phyloP scores from a whole-genome alignment of 148 eudicot species.

The Agrostemma githago region DNA sequence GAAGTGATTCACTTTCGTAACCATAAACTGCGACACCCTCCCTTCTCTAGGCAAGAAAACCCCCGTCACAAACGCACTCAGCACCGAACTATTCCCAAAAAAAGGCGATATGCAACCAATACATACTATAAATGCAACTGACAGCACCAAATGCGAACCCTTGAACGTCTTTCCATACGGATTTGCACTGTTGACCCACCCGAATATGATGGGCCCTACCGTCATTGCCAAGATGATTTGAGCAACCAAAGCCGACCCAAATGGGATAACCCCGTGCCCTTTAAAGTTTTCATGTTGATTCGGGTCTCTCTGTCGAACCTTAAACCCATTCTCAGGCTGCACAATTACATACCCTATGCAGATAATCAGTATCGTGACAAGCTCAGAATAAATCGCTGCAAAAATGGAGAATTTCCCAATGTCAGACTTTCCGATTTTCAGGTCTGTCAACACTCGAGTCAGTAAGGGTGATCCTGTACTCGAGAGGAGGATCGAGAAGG shows the following conservation, averaged over 20 bases:
- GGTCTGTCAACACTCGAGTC: constrained; percentile 69
- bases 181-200: constrained; percentile 70
- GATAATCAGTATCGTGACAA: constrained; percentile 47
- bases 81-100: constrained; percentile 43
- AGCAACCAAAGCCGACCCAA: constrained; percentile 29
- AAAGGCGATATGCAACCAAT: constrained; percentile 52
- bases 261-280: constrained; percentile 9
- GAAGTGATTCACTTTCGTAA: constrained; percentile 61
- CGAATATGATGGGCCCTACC: constrained; percentile 50
- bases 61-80: constrained; percentile 81
- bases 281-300: constrained; percentile 17
- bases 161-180: constrained; percentile 85
- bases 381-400: constrained; percentile 63
- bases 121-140: constrained; percentile 52
- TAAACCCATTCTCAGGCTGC: constrained; percentile 27
- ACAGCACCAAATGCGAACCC: constrained; percentile 74
- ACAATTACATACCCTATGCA: constrained; percentile 51
- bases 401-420: constrained; percentile 69
- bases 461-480: constrained; percentile 77
- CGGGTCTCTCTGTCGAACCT: constrained; percentile 6
- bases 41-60: constrained; percentile 79
- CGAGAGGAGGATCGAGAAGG: constrained; percentile 51
- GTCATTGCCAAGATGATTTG: constrained; percentile 38
- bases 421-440: constrained; percentile 84
- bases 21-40: constrained; percentile 67